Conservation (phyloP, 2,329 filamentous ascomycete species). For the Tolypocladium ovalisporum region DNA sequence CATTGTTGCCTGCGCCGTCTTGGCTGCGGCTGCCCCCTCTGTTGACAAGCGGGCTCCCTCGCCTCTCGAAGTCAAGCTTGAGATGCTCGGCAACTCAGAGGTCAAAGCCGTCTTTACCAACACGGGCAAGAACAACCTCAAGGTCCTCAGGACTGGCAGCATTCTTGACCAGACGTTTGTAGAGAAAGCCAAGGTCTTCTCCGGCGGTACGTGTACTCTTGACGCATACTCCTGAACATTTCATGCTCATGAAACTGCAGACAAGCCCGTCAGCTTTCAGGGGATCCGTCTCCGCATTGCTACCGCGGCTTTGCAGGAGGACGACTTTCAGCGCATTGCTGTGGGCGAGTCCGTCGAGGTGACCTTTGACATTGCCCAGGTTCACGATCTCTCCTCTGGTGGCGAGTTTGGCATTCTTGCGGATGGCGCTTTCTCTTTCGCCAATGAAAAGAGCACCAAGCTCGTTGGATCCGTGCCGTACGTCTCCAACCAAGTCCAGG, state of each 20-base stretch:
- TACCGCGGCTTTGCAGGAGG: constrained; percentile 30
- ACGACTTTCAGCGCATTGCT: constrained; percentile 38
- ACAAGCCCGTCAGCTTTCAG: constrained; percentile 34
- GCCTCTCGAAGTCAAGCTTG: constrained; percentile 32
- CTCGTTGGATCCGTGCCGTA: constrained; percentile 45
- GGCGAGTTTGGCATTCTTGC: constrained; percentile 47
- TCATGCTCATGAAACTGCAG: constrained; percentile 8
- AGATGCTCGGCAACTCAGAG: constrained; percentile 38
- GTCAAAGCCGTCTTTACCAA: constrained; percentile 44
- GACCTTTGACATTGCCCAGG: constrained; percentile 43
- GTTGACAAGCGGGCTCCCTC: constrained; percentile 22
- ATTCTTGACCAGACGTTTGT: constrained; percentile 41
- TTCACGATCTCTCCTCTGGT: constrained; percentile 38
- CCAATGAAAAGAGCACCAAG: constrained; percentile 36
- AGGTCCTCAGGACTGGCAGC: constrained; percentile 41
- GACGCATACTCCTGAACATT: no score
- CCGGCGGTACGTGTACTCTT: constrained; percentile 26
- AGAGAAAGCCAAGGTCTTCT: constrained; percentile 41
- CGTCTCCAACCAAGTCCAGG: constrained; percentile 45
- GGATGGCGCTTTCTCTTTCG: constrained; percentile 44
- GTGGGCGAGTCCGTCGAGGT: constrained; percentile 38
- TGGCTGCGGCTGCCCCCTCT: constrained; percentile 23
- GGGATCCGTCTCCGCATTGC: constrained; percentile 40
- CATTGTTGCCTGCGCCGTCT: constrained; percentile 21
- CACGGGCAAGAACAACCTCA: constrained; percentile 35